Base-by-base conservation (phyloP, 768 basidiomycete genomes). In the Russula emetica region DNA sequence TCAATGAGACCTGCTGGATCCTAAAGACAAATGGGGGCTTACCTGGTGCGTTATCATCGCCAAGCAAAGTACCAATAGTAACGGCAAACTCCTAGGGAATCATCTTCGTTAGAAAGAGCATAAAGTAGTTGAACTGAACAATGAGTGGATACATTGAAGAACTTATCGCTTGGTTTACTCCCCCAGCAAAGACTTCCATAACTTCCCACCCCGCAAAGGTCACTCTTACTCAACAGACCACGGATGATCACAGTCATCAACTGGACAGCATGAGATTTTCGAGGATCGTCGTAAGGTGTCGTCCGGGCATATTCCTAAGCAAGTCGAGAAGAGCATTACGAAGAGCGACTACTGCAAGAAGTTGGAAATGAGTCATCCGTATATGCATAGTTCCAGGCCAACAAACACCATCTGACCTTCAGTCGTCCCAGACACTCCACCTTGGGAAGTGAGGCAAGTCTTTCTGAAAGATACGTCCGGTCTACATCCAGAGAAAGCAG, bases 101-200 rank as follows among this genome's bases (percentile, higher is more conserved):
- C 8, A 28, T n/a, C n/a, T 36, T n/a, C 30, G 51, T 49, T 54
- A 47, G 55, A 18, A n/a, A 32, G 20, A 44, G 22, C 7, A 18
- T 26, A 20, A 7, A 45, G 9, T 16, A 14, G 45, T 1, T n/a
- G 8, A 7, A 44, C 10, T 70, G 26, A 54, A 56, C 22, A n/a
- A 11, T 38, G 78, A 70, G 57, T n/a, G n/a, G n/a, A n/a, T 55
- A 78, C 86, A 74, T 78, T 82, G 72, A 89, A 88, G 13, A 83
- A 76, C 20, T 63, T 67, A 70, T 88, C 87, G 58, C 85, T 86
- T 80, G 76, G 13, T 73, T 75, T 5, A 86, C 83, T 49, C 81
- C 82, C 16, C 85, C 84, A 2, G 85, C 85, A 50, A 88, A 79
- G 26, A 86, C 71, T 45, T 87, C 82, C 86, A 89, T 89, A 8